phyloP scores from a whole-genome alignment of 2,329 filamentous ascomycete genomes.

The Rutstroemia sp. region DNA sequence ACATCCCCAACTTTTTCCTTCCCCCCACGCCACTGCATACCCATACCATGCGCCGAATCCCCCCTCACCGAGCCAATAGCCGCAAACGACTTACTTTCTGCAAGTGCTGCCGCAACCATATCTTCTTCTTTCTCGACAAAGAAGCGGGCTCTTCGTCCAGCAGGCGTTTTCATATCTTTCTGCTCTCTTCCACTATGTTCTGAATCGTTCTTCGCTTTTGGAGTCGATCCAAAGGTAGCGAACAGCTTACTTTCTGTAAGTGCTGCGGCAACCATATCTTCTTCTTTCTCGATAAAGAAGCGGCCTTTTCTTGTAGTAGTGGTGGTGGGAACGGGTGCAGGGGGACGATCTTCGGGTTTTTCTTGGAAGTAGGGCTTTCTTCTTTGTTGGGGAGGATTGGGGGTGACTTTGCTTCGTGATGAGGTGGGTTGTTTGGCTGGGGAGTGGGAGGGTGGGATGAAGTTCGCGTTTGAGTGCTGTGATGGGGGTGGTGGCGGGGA shows the following conservation, averaged over 20 bases:
- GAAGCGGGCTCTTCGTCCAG: conserved; percentile 12
- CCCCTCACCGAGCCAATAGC: not conserved
- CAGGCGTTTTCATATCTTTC: too few relatives aligned
- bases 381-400: not conserved
- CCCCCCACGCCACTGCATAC: not conserved
- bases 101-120: conserved; percentile 16
- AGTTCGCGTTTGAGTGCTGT: not conserved
- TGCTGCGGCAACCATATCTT: conserved; percentile 19
- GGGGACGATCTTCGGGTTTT: not conserved
- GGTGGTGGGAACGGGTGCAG: not conserved
- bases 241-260: conserved; percentile 15
- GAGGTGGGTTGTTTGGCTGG: not conserved
- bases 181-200: too few relatives aligned
- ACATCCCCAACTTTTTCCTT: not conserved
- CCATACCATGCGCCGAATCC: not conserved
- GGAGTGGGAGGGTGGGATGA: not conserved
- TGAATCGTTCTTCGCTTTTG: not conserved
- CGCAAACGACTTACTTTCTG: conserved; percentile 13
- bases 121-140: conserved; percentile 26
- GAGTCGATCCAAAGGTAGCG: not conserved
- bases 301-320: conserved; percentile 9
- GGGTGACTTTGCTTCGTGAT: not conserved
- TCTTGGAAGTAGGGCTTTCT: not conserved
- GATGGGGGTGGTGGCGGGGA: not conserved
- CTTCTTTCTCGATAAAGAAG: conserved; percentile 26